Evolutionary conservation across 1,284 basidiomycete genomes (phyloP).

Genomic region (Ganoderma resinaceum): DNA sequence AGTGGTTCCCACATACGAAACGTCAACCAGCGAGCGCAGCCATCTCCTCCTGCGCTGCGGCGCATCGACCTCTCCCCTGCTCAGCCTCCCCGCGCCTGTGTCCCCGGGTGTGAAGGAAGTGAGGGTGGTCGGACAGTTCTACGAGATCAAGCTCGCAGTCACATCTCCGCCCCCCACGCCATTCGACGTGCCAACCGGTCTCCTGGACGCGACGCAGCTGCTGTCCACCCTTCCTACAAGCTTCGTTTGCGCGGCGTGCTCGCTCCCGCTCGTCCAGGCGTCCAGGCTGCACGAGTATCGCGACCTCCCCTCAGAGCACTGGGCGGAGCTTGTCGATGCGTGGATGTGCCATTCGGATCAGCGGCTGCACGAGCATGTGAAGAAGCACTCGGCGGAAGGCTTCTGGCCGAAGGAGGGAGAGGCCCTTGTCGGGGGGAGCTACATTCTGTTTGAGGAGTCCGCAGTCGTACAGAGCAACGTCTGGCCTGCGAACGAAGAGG

Average conservation of each 20-base stretch:
- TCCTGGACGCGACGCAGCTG: constrained; percentile 77
- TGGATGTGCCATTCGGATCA: constrained; percentile 99
- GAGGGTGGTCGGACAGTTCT: constrained; percentile 45
- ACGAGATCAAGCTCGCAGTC: constrained; percentile 71
- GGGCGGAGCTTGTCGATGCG: constrained; percentile 95
- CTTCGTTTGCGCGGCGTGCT: constrained; percentile 79
- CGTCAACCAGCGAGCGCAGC: constrained; percentile 46
- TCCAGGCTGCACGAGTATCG: constrained; percentile 62
- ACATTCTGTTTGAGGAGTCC: constrained; percentile 77
- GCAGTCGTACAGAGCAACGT: constrained; percentile 65
- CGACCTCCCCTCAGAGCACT: constrained; percentile 93
- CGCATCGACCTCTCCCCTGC: constrained; percentile 58
- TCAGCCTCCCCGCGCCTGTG: constrained; percentile 72
- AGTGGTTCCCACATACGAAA: constrained; percentile 55
- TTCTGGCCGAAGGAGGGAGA: constrained; percentile 81
- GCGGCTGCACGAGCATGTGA: constrained; percentile 73
- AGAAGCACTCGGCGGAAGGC: constrained; percentile 68
- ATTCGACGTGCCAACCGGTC: constrained; percentile 39
- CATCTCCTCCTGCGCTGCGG: constrained; percentile 67
- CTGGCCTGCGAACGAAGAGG: constrained; percentile 45
- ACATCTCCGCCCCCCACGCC: constrained; percentile 27
- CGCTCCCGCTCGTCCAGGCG: constrained; percentile 70
- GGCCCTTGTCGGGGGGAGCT: constrained; percentile 86
- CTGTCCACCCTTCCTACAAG: constrained; percentile 56
- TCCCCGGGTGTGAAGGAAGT: constrained; percentile 67